These are phyloP conservation scores for Boletales sp. DNA, from an alignment of 768 basidiomycete species.

Conservation along the genomic window DNA sequence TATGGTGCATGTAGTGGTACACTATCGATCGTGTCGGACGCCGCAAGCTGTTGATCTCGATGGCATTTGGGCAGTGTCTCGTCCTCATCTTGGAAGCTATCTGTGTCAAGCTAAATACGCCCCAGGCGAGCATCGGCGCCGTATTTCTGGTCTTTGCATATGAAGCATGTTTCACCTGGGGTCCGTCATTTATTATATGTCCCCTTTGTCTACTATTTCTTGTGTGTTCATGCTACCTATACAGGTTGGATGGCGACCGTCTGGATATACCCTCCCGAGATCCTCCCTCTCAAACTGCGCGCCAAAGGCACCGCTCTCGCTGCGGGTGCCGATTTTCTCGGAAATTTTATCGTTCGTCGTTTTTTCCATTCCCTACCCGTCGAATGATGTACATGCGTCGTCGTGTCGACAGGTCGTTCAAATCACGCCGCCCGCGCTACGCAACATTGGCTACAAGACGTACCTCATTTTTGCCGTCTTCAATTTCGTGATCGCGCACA, in stretches of 20 bases:
- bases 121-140: constrained; percentile 1
- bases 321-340: constrained; percentile 4
- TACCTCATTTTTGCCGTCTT: constrained; percentile 5
- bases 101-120: constrained; percentile 4
- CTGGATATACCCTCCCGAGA: constrained; percentile 8
- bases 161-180: constrained; percentile 8
- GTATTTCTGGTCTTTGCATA: constrained; percentile 9
- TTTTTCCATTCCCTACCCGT: background rate
- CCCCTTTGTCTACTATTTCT: too few relatives aligned
- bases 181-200: background rate
- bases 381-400: background rate
- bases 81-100: constrained; percentile 6
- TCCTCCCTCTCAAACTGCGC: constrained; percentile 8
- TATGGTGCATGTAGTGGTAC: constrained; percentile 1
- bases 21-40: constrained; percentile 6
- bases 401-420: constrained; percentile 1
- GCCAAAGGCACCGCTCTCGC: constrained; percentile 4
- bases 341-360: constrained; percentile 6
- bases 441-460: constrained; percentile 9
- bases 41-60: constrained; percentile 8
- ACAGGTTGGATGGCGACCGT: constrained; percentile 9
- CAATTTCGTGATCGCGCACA: constrained; percentile 2
- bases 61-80: constrained; percentile 7
- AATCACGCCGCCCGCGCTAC: constrained; percentile 7
- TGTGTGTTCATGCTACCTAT: too few relatives aligned